Evolutionary conservation across 1,139 yeast species (phyloP).

Genomic region (Pichia norvegensis): DNA sequence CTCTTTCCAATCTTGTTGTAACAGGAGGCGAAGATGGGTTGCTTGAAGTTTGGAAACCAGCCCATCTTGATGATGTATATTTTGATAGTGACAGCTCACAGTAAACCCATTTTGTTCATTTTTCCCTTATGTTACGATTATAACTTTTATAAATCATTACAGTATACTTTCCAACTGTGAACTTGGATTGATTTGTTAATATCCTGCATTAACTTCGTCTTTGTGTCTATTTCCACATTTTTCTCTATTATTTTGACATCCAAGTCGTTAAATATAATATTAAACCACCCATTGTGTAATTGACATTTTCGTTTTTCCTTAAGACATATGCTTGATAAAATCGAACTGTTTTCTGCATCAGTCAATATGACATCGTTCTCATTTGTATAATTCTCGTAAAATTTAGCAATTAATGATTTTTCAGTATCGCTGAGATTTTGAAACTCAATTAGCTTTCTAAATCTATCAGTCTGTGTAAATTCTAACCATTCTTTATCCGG

Average conservation of each 20-base stretch:
- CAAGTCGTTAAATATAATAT: slow-evolving; percentile 40
- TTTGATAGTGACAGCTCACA: slow-evolving; percentile 23
- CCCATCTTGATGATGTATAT: slow-evolving; percentile 41
- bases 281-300: slow-evolving; percentile 63
- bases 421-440: slow-evolving; percentile 6
- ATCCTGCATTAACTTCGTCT: slow-evolving; percentile 25
- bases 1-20: slow-evolving; percentile 34
- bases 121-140: neutral
- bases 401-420: slow-evolving; percentile 14
- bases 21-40: slow-evolving; percentile 48
- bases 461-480: slow-evolving; percentile 17
- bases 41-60: slow-evolving; percentile 49
- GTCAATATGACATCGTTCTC: neutral
- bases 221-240: slow-evolving; percentile 27
- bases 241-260: slow-evolving; percentile 32
- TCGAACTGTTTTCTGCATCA: neutral
- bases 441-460: slow-evolving; percentile 11
- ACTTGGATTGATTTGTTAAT: slow-evolving; percentile 34
- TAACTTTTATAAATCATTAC: slow-evolving; percentile 10
- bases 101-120: neutral
- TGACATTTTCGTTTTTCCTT: slow-evolving; percentile 60
- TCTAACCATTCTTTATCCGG: slow-evolving; percentile 23
- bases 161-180: slow-evolving; percentile 27
- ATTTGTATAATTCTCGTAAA: slow-evolving; percentile 6
- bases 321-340: slow-evolving; percentile 35